Evolutionary conservation across 2,329 filamentous ascomycete genomes (phyloP), one percentile per base, ranked within the genome.

Genomic region (Colletotrichum sp.): DNA sequence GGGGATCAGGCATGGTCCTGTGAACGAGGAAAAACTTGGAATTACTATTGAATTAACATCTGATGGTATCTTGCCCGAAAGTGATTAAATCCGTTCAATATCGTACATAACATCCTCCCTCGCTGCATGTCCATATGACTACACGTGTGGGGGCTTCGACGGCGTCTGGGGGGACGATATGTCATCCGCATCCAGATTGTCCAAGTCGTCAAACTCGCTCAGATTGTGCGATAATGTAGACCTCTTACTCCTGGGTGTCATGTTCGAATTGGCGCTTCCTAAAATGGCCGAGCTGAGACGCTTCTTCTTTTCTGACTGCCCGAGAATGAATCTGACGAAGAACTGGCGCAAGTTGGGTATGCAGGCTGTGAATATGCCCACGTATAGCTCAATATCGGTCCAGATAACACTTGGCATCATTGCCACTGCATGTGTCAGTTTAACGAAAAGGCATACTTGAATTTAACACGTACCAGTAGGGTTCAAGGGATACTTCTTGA

Each of bases 281-380:
- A 44, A 21, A 2, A 28, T 6, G 26, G 59, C 64, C 7, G 64
- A 68, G n/a, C 18, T 73, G 5, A 73, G 65, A 8, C 70, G 70
- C 15, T 52, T 59, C 49, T 73, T 68, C 70, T 73, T 76, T 8
- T 76, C 73, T 6, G 73, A 73, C 12, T 49, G 30, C 8, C 34
- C 39, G 1, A 76, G 64, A 30, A 76, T 65, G 21, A 76, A 76
- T 10, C 70, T 68, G 34, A 73, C 70, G 15, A 76, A 73, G 59
- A 76, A 76, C 15, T 76, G 73, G 10, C 73, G 73, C 15, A 76
- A 32, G n/a, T 52, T 76, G 5, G 73, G 70, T 68, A 76, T 76
- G 64, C 70, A 73, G 2, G 73, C 73, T 1, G 73, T 76, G 28
- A 76, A 76, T 7, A 76, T 12, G 0, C 73, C 73, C 1, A 76